Evolutionary conservation across 2,329 filamentous ascomycete species (phyloP), one percentile per base, ranked within the genome.

Genomic region (Colletotrichum tamarilloi): DNA sequence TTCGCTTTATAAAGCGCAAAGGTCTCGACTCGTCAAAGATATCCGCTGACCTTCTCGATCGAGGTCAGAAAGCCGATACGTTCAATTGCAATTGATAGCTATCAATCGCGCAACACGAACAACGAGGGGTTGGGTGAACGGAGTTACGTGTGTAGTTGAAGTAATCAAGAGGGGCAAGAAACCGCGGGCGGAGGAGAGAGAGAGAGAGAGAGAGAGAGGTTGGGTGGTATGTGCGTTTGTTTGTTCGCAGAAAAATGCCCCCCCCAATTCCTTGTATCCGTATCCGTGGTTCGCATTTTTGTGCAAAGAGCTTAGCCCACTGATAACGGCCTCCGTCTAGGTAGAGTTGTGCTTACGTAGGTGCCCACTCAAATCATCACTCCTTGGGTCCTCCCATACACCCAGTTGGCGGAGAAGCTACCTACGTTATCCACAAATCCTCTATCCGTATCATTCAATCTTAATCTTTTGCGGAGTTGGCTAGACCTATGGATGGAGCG

Each of bases 301-400:
- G 52, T 55, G 52, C 22, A 55, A 14, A 55, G n/a, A 24, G 24
- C 24, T 24, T 14, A 9, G 24, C 11, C 52, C 52, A 55, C 19
- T 49, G 42, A 49, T 49, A 49, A 49, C 42, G 42, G 16, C 16
- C 42, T 38, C 28, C n/a, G 46, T 30, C n/a, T 14, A 63, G n/a
- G 46, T 32, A 53, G 14, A 16, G 22, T 64, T 55, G 24, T 64
- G 62, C 62, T 64, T 64, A 64, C 62, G 49, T 64, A 35, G 46
- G 30, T 53, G 11, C 11, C 38, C 38, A 42, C 38, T 16, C 32
- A 35, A 35, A 12, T 35, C 38, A 14, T 42, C 35, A 38, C 35
- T 38, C 35, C 14, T 14, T 32, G 30, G 30, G 30, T 11, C 30
- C 30, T 32, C 30, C 30, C 30, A 32, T 7, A 38, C 35, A 7